Evolutionary conservation across 352 stramenopile species (phyloP).

Genomic region (Phytophthora citricola): DNA sequence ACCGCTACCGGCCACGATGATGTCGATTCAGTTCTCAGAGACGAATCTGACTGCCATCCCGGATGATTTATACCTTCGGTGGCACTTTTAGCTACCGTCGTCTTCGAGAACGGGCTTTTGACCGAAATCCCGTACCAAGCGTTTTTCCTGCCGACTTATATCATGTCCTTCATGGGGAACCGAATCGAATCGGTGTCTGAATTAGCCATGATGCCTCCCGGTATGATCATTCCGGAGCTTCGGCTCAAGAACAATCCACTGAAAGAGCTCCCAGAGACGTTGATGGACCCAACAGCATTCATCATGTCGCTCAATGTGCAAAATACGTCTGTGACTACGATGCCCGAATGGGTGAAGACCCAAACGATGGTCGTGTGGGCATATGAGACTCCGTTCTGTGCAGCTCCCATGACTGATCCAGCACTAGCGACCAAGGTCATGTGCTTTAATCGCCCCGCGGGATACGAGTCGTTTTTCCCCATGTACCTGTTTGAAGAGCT

Average conservation of each 20-base stretch:
- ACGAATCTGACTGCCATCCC: conserved; percentile 20
- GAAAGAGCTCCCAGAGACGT: conserved; percentile 11
- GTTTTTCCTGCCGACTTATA: conserved; percentile 20
- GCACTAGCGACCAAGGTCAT: conserved; percentile 24
- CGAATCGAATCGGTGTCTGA: conserved; percentile 3
- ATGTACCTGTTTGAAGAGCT: conserved; percentile 7
- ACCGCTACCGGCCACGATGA: conserved; percentile 8
- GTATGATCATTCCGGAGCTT: conserved; percentile 28
- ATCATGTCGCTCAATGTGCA: conserved; percentile 31
- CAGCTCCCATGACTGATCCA: conserved; percentile 15
- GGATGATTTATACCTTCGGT: conserved; percentile 15
- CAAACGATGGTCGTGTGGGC: conserved; percentile 22
- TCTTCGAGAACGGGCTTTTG: conserved; percentile 24
- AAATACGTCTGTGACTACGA: conserved; percentile 10
- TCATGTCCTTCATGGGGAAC: conserved; percentile 20
- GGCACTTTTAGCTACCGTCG: conserved; percentile 6
- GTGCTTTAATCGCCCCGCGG: conserved; percentile 13
- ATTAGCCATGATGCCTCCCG: conserved; percentile 28
- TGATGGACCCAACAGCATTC: conserved; percentile 6
- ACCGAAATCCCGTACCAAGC: conserved; percentile 29
- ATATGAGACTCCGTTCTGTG: conserved; percentile 18
- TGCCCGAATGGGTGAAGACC: conserved; percentile 24
- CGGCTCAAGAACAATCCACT: conserved; percentile 24
- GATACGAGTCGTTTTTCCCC: conserved; percentile 4
- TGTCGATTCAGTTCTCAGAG: conserved; percentile 28